phyloP scores from a whole-genome alignment of 768 basidiomycete species.

The Mycena epipterygia region DNA sequence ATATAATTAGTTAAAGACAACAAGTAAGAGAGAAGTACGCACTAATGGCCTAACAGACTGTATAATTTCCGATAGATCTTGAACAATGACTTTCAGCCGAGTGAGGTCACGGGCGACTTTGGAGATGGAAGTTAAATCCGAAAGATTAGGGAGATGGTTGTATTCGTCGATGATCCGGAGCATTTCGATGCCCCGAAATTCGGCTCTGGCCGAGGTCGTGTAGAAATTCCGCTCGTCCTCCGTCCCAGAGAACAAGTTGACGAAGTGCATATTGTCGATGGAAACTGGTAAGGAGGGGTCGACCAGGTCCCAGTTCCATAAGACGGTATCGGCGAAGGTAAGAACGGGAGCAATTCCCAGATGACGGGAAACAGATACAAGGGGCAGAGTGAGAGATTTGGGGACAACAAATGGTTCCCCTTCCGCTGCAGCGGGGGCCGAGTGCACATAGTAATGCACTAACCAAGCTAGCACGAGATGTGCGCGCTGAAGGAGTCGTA shows the following conservation, averaged over 20 bases:
- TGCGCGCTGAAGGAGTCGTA: slow-evolving; percentile 82
- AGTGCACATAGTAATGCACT: slow-evolving; percentile 92
- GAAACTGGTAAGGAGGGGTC: slow-evolving; percentile 72
- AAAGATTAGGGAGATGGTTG: slow-evolving; percentile 77
- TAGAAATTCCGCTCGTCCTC: slow-evolving; percentile 92
- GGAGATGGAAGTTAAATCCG: slow-evolving; percentile 72
- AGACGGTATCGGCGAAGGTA: slow-evolving; percentile 95
- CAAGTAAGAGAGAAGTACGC: too few relatives aligned
- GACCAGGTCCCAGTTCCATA: slow-evolving; percentile 88
- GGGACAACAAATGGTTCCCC: slow-evolving; percentile 72
- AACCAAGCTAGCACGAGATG: slow-evolving; percentile 93
- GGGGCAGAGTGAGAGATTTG: slow-evolving; percentile 80
- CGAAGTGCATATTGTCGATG: slow-evolving; percentile 80
- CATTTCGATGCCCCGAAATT: slow-evolving; percentile 89
- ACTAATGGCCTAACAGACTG: slow-evolving; percentile 74
- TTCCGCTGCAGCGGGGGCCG: slow-evolving; percentile 62
- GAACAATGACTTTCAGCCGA: slow-evolving; percentile 76
- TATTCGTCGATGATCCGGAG: slow-evolving; percentile 91
- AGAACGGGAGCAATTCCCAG: slow-evolving; percentile 93
- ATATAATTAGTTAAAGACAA: too few relatives aligned
- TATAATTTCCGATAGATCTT: slow-evolving; percentile 80
- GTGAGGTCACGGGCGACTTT: slow-evolving; percentile 81
- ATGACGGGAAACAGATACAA: slow-evolving; percentile 79
- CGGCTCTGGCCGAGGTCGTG: slow-evolving; percentile 84
- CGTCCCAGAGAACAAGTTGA: slow-evolving; percentile 85